These are phyloP conservation scores for Clarireedia monteithiana DNA, from an alignment of 2,329 filamentous ascomycete genomes.

Conservation along the genomic window DNA sequence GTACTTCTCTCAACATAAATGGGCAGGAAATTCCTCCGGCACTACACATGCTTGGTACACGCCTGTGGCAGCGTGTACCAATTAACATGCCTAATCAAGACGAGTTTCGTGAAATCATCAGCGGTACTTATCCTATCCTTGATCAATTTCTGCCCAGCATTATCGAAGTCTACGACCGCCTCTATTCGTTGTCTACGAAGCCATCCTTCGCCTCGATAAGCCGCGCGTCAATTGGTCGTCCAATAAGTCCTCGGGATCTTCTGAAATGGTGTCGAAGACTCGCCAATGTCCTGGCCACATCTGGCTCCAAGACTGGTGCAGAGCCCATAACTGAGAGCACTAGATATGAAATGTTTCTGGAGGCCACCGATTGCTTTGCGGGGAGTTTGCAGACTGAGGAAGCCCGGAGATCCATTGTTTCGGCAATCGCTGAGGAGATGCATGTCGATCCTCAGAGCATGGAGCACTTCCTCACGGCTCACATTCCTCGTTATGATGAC, in stretches of 20 bases:
- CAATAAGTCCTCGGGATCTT: slow-evolving; percentile 67
- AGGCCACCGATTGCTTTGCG: slow-evolving; percentile 87
- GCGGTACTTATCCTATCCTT: slow-evolving; percentile 62
- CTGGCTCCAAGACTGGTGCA: slow-evolving; percentile 55
- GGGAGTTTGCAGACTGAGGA: slow-evolving; percentile 65
- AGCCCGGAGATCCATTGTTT: slow-evolving; percentile 51
- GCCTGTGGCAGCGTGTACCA: slow-evolving; percentile 77
- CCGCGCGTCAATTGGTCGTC: slow-evolving; percentile 40
- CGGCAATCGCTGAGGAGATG: slow-evolving; percentile 75
- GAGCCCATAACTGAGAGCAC: slow-evolving; percentile 67
- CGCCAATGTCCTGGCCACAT: slow-evolving; percentile 52
- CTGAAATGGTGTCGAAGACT: slow-evolving; percentile 87
- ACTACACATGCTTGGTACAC: slow-evolving; percentile 65
- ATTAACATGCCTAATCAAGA: slow-evolving; percentile 56
- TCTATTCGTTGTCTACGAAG: slow-evolving; percentile 38
- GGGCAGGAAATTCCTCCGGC: slow-evolving; percentile 60
- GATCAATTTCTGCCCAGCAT: slow-evolving; percentile 52
- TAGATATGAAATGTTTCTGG: slow-evolving; percentile 81
- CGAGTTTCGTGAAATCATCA: slow-evolving; percentile 70
- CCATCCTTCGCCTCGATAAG: slow-evolving; percentile 38
- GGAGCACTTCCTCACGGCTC: slow-evolving; percentile 66
- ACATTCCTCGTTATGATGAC: slow-evolving; percentile 64
- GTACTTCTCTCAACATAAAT: slow-evolving; percentile 63
- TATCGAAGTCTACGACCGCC: slow-evolving; percentile 48
- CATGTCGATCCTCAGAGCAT: slow-evolving; percentile 77